A percentile compares a stretch with the other conserved stretches of the same genome.
Evolutionary conservation across 495 filamentous ascomycete genomes (phyloP).

Genomic region (Astrothelium macrocarpum): DNA sequence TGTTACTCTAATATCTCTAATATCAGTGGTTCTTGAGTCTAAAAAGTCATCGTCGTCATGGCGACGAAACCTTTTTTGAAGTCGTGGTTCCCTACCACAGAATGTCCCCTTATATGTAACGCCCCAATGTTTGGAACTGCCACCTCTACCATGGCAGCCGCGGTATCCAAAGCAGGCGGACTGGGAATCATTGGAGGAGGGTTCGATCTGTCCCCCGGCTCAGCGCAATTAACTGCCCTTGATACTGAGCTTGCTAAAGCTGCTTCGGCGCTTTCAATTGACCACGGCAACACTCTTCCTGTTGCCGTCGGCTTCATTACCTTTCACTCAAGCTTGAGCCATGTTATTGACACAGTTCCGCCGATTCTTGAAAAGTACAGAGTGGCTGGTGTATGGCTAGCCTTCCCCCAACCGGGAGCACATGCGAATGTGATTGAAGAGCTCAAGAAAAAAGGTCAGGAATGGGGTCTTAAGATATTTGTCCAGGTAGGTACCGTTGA

Average conservation of each 20-base stretch:
- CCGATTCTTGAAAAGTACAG: constrained; percentile 8
- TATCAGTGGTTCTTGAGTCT: too few species aligned
- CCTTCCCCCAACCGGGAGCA: neutral
- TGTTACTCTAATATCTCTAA: too few species aligned
- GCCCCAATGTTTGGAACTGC: constrained; percentile 69
- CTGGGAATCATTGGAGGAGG: constrained; percentile 36
- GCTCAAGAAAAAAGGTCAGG: constrained; percentile 3
- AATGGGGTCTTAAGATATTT: constrained; percentile 6
- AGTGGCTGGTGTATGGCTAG: constrained; percentile 1
- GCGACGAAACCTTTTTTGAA: constrained; percentile 2
- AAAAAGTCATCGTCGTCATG: too few species aligned
- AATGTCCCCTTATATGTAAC: constrained; percentile 49
- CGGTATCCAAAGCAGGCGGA: constrained; percentile 48
- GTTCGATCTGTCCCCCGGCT: constrained; percentile 29
- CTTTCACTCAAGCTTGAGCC: constrained; percentile 36
- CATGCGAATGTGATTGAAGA: constrained; percentile 1
- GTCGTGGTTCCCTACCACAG: constrained; percentile 6
- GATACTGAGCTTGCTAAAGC: constrained; percentile 11
- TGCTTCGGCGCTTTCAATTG: constrained; percentile 3
- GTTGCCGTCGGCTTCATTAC: constrained; percentile 55
- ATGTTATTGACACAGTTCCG: neutral
- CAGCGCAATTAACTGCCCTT: constrained; percentile 17
- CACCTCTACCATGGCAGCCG: constrained; percentile 46
- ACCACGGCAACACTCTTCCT: constrained; percentile 34
- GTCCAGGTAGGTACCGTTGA: constrained; percentile 15